These are phyloP conservation scores for Angomonas deanei DNA, from an alignment of 208 protist species.

Conservation along the genomic window DNA sequence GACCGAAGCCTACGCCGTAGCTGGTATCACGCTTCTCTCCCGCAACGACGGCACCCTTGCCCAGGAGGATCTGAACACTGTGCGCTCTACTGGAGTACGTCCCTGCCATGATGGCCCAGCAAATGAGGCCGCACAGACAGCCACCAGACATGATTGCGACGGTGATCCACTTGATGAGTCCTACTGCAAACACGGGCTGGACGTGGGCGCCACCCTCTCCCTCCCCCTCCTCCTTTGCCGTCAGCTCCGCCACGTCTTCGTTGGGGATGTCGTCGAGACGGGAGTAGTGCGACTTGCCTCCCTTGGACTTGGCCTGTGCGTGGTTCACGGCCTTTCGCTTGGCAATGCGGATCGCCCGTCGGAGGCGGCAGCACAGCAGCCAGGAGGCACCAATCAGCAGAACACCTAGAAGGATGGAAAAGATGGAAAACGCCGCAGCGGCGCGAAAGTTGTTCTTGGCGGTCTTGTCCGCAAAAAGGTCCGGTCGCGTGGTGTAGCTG, in stretches of 20 bases:
- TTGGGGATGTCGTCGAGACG: not conserved
- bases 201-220: not conserved
- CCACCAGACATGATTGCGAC: slow-evolving; percentile 16
- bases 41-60: not conserved
- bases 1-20: slow-evolving; percentile 69
- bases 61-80: slow-evolving; percentile 4
- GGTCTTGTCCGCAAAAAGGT: slow-evolving; percentile 25
- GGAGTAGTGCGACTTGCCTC: not conserved
- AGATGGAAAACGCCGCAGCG: slow-evolving; percentile 69
- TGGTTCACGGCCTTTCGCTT: slow-evolving; percentile 8
- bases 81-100: slow-evolving; percentile 12
- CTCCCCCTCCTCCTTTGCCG: not conserved
- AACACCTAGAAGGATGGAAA: slow-evolving; percentile 46
- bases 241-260: not conserved
- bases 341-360: slow-evolving; percentile 6
- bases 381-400: slow-evolving; percentile 20
- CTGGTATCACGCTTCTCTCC: slow-evolving; percentile 13
- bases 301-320: slow-evolving; percentile 12
- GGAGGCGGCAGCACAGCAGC: slow-evolving; percentile 37
- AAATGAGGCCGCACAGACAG: slow-evolving; percentile 52
- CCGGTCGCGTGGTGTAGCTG: slow-evolving; percentile 54
- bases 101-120: slow-evolving; percentile 44
- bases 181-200: slow-evolving; percentile 14
- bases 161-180: slow-evolving; percentile 39
- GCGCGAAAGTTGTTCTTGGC: slow-evolving; percentile 27